phyloP scores from a whole-genome alignment of 202 grass and related monocot genomes.

The Setaria viridis region DNA sequence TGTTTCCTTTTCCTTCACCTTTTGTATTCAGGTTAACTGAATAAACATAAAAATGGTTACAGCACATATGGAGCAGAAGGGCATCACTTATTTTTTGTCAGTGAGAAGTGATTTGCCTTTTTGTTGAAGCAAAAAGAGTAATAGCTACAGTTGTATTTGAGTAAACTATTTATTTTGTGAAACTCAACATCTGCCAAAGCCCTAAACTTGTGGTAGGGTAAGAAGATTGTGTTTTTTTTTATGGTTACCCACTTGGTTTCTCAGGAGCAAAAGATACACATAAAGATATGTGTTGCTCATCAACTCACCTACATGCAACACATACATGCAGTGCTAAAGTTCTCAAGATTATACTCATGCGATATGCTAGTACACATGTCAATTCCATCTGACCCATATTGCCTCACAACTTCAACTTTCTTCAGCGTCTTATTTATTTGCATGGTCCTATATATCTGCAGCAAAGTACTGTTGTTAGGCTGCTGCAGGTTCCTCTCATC shows the following conservation, averaged over 20 bases:
- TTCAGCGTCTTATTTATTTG: neutral
- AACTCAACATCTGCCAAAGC: neutral
- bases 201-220: neutral
- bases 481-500: slow-evolving; percentile 1
- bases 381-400: neutral
- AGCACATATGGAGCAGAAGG: neutral
- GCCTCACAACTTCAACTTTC: neutral
- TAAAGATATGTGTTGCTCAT: neutral
- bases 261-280: neutral
- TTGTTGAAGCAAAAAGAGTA: neutral
- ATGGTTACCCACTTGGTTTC: neutral
- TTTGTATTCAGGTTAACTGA: neutral
- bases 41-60: neutral
- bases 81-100: neutral
- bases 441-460: neutral
- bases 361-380: neutral
- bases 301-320: neutral
- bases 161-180: neutral
- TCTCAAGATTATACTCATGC: neutral
- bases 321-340: neutral
- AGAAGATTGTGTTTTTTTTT: neutral
- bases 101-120: neutral
- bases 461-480: slow-evolving; percentile 21
- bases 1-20: neutral
- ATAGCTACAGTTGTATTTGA: neutral